A percentile compares a stretch with the other conserved stretches of the same genome.
phyloP scores from a whole-genome alignment of 164 flowering plant species.

The Echeveria elegans region DNA sequence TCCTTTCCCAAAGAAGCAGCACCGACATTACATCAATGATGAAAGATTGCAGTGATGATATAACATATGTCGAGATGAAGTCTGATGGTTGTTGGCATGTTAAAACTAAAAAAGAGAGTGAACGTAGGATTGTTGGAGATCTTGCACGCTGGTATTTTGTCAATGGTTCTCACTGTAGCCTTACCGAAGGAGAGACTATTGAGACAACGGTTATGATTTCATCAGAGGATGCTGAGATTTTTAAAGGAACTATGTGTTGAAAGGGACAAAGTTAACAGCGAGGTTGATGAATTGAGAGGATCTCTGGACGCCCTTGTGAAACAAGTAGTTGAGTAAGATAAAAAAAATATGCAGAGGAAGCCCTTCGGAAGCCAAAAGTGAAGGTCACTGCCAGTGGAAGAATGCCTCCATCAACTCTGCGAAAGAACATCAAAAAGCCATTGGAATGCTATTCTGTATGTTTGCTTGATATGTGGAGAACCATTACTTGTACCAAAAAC shows the following conservation, averaged over 20 bases:
- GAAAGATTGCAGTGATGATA: slow-evolving; percentile 76
- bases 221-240: slow-evolving; percentile 18
- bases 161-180: slow-evolving; percentile 52
- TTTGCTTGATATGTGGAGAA: too few relatives aligned
- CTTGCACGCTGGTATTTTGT: slow-evolving; percentile 73
- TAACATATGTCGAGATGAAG: slow-evolving; percentile 81
- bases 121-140: slow-evolving; percentile 40
- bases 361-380: slow-evolving; percentile 10
- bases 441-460: too few relatives aligned
- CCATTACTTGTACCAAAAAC: slow-evolving; percentile 24
- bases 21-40: too few relatives aligned
- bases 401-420: slow-evolving; percentile 20
- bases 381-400: slow-evolving; percentile 14
- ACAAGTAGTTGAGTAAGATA: background rate
- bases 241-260: slow-evolving; percentile 43
- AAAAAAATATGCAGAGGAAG: slow-evolving; percentile 19
- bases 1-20: background rate
- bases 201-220: too few relatives aligned
- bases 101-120: slow-evolving; percentile 49
- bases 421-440: slow-evolving; percentile 38
- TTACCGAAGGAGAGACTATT: too few relatives aligned
- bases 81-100: slow-evolving; percentile 99
- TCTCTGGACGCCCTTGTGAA: slow-evolving; percentile 23
- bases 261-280: slow-evolving; percentile 38
- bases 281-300: slow-evolving; percentile 20